These are phyloP conservation scores for Emergomyces orientalis DNA, from an alignment of 2,329 filamentous ascomycete species.

Conservation along the genomic window DNA sequence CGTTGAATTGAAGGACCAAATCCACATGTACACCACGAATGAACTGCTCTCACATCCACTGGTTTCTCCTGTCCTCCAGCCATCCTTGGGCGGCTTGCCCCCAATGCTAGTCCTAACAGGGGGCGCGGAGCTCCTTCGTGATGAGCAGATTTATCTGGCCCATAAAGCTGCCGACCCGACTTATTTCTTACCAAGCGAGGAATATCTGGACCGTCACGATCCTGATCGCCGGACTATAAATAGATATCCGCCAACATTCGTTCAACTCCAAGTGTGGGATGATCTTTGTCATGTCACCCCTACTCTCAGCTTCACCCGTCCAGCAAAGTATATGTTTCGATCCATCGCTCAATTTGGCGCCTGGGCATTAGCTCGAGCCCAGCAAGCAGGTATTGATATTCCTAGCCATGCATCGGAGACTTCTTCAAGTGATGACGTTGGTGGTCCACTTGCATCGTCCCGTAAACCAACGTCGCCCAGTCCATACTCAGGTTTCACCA, in stretches of 20 bases:
- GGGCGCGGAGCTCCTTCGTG: slow-evolving; percentile 77
- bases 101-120: slow-evolving; percentile 80
- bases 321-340: slow-evolving; percentile 92
- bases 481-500: slow-evolving; percentile 20
- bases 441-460: slow-evolving; percentile 7
- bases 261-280: slow-evolving; percentile 94
- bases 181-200: slow-evolving; percentile 61
- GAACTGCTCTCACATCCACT: slow-evolving; percentile 75
- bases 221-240: slow-evolving; percentile 45
- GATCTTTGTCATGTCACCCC: slow-evolving; percentile 87
- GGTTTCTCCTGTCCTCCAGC: slow-evolving; percentile 80
- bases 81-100: slow-evolving; percentile 79
- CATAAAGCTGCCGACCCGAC: slow-evolving; percentile 85
- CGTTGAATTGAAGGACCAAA: slow-evolving; percentile 76
- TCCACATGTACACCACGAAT: slow-evolving; percentile 82
- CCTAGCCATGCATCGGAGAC: slow-evolving; percentile 65
- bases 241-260: slow-evolving; percentile 72
- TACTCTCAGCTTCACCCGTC: slow-evolving; percentile 90
- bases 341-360: slow-evolving; percentile 87
- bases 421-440: slow-evolving; percentile 44
- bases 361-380: slow-evolving; percentile 77
- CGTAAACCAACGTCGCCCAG: slow-evolving; percentile 10
- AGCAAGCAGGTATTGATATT: slow-evolving; percentile 71
- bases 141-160: slow-evolving; percentile 90
- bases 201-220: slow-evolving; percentile 54